phyloP scores from a whole-genome alignment of 2,329 filamentous ascomycete genomes.

The Cladosporium colombiae region DNA sequence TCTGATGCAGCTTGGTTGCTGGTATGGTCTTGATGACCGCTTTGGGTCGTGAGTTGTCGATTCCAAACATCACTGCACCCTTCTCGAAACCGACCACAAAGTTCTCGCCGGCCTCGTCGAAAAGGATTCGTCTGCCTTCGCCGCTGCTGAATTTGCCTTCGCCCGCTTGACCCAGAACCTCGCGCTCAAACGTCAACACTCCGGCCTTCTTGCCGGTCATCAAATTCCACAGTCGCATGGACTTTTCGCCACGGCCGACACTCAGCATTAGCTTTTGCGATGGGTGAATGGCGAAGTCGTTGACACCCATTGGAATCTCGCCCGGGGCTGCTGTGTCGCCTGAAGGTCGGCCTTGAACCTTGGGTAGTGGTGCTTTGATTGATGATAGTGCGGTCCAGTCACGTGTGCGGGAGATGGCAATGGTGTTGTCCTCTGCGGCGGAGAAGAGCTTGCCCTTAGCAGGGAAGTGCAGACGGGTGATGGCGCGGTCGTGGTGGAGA shows the following conservation, averaged over 20 bases:
- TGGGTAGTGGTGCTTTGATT: conserved; percentile 86
- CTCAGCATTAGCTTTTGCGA: conserved; percentile 96
- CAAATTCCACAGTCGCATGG: conserved; percentile 93
- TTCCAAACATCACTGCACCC: conserved; percentile 80
- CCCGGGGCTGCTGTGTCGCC: conserved; percentile 86
- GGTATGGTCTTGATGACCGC: conserved; percentile 70
- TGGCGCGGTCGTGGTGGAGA: conserved; percentile 79
- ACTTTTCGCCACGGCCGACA: conserved; percentile 84
- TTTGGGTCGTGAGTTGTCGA: conserved; percentile 74
- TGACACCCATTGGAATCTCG: conserved; percentile 81
- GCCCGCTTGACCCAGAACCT: conserved; percentile 71
- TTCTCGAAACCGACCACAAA: conserved; percentile 89
- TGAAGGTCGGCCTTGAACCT: conserved; percentile 75
- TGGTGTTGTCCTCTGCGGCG: conserved; percentile 86
- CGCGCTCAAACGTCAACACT: conserved; percentile 78
- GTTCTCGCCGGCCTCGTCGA: conserved; percentile 75
- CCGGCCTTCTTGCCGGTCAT: conserved; percentile 95
- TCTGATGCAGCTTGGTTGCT: conserved; percentile 78
- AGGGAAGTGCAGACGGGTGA: conserved; percentile 80
- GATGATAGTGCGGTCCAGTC: conserved; percentile 87
- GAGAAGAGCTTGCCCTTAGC: conserved; percentile 84
- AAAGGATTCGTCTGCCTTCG: conserved; percentile 79
- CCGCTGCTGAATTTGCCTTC: conserved; percentile 76
- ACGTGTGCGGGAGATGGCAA: conserved; percentile 80
- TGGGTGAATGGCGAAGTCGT: conserved; percentile 92